Evolutionary conservation across 2,329 filamentous ascomycete species (phyloP).

Genomic region (Phaeosphaeriaceae sp.): DNA sequence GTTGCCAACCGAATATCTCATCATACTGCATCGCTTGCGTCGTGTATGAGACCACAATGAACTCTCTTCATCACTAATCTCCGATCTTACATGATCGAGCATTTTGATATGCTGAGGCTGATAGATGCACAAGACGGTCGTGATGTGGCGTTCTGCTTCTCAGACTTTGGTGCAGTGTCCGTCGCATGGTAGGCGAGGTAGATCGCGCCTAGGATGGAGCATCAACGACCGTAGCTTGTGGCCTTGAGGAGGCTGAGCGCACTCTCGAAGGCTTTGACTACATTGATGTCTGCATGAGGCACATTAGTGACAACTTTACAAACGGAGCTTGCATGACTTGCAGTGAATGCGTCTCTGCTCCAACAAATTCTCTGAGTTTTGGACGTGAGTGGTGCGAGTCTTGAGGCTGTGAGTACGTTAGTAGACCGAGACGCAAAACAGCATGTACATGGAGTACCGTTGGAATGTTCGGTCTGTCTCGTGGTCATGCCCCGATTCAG

Average conservation of each 20-base stretch:
- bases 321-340: slow-evolving; percentile 56
- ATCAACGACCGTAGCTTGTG: slow-evolving; percentile 32
- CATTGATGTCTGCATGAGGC: slow-evolving; percentile 49
- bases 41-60: not conserved
- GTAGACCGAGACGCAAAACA: not conserved
- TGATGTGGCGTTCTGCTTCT: not conserved
- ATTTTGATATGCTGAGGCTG: not conserved
- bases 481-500: slow-evolving; percentile 71
- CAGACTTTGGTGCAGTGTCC: not conserved
- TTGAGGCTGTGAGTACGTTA: slow-evolving; percentile 64
- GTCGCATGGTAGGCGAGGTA: slow-evolving; percentile 26
- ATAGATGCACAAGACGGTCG: not conserved
- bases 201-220: slow-evolving; percentile 29
- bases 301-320: not conserved
- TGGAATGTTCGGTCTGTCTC: slow-evolving; percentile 81
- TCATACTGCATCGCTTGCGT: too few species aligned
- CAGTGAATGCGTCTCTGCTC: slow-evolving; percentile 81
- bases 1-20: not conserved
- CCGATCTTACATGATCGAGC: not conserved
- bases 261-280: slow-evolving; percentile 58
- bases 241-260: slow-evolving; percentile 54
- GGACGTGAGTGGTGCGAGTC: slow-evolving; percentile 79
- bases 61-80: not conserved
- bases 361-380: slow-evolving; percentile 73
- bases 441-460: slow-evolving; percentile 59